phyloP scores from a whole-genome alignment of 441 rosid species.

The Adansonia rubrostipa region DNA sequence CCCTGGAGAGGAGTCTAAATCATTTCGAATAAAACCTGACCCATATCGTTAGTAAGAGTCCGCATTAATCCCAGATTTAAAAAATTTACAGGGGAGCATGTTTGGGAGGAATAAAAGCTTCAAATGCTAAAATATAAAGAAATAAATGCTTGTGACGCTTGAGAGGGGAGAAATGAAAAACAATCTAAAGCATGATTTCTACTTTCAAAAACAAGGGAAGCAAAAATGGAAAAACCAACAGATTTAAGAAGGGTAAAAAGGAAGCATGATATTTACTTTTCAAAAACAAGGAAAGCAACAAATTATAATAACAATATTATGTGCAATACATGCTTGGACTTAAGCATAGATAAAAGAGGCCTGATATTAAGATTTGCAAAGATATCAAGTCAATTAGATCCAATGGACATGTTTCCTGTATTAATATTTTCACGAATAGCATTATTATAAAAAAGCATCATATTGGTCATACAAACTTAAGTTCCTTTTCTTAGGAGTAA shows the following conservation, averaged over 20 bases:
- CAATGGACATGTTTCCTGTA: not conserved
- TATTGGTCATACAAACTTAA: not conserved
- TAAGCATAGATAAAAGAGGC: conserved; percentile 4
- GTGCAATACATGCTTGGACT: not conserved
- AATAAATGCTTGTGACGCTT: conserved; percentile 6
- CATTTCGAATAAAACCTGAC: conserved; percentile 48
- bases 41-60: conserved; percentile 19
- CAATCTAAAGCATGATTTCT: conserved; percentile 12
- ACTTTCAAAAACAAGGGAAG: conserved; percentile 9
- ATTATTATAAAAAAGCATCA: not conserved
- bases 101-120: conserved; percentile 11
- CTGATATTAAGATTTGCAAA: conserved; percentile 12
- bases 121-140: conserved; percentile 14
- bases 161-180: conserved; percentile 9
- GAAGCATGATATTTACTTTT: conserved; percentile 9
- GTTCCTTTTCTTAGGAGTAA: conserved; percentile 14
- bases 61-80: conserved; percentile 19
- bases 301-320: not conserved
- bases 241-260: not conserved
- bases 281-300: conserved; percentile 8
- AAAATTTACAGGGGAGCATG: not conserved
- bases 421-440: not conserved
- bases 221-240: not conserved
- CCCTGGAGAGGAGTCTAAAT: conserved; percentile 47
- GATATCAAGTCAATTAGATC: conserved; percentile 6